phyloP scores from a whole-genome alignment of 495 filamentous ascomycete species.

The Penicillium atrosanguineum region DNA sequence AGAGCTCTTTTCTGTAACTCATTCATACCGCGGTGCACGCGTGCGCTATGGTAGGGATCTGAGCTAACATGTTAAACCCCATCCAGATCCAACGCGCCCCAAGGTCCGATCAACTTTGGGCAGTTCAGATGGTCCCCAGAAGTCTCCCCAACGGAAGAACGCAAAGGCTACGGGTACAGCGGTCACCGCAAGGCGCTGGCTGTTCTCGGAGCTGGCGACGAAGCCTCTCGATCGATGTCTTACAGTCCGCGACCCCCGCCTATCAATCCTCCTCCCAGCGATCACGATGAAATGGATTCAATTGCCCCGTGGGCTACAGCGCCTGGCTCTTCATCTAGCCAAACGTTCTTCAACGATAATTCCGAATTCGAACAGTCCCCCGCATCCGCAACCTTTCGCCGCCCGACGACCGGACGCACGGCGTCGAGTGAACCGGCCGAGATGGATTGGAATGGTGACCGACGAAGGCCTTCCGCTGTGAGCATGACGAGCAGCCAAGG shows the following conservation, averaged over 20 bases:
- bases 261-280: slow-evolving; percentile 22
- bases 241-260: slow-evolving; percentile 29
- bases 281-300: slow-evolving; percentile 34
- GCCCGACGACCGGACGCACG: slow-evolving; percentile 60
- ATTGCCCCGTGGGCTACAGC: slow-evolving; percentile 34
- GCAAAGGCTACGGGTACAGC: slow-evolving; percentile 37
- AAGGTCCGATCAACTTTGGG: slow-evolving; percentile 31
- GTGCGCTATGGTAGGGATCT: not conserved
- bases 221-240: slow-evolving; percentile 20
- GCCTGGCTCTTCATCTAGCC: slow-evolving; percentile 31
- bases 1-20: slow-evolving; percentile 16
- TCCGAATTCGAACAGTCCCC: slow-evolving; percentile 50
- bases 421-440: slow-evolving; percentile 67
- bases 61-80: not conserved
- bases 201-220: slow-evolving; percentile 33
- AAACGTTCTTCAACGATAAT: slow-evolving; percentile 44
- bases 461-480: slow-evolving; percentile 82
- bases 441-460: slow-evolving; percentile 63
- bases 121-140: slow-evolving; percentile 48
- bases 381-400: slow-evolving; percentile 59
- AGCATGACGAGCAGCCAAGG: slow-evolving; percentile 89
- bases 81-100: slow-evolving; percentile 25
- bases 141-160: slow-evolving; percentile 43
- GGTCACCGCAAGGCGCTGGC: slow-evolving; percentile 41
- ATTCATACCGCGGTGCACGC: not conserved